Conservation (phyloP, 1,284 basidiomycete genomes). For the Boletus holoroseus region DNA sequence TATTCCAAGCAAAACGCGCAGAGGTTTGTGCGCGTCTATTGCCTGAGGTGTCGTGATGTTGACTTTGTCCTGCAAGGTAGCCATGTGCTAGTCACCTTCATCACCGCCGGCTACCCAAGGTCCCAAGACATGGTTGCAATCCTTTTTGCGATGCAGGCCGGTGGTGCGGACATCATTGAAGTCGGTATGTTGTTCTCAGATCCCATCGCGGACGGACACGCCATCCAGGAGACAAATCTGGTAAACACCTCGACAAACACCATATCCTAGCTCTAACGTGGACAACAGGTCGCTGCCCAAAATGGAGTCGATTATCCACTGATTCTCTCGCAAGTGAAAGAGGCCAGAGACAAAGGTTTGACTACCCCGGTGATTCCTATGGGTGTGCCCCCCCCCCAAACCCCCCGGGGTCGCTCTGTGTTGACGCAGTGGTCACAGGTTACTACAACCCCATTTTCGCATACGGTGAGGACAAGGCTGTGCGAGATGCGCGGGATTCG, state of each 20-base stretch:
- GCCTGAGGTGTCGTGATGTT: neutral
- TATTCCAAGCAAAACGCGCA: neutral
- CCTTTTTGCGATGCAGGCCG: neutral
- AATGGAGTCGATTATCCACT: neutral
- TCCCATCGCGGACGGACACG: neutral
- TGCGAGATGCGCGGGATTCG: neutral
- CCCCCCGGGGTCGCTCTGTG: neutral
- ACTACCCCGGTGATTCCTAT: neutral
- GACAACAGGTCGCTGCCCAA: neutral
- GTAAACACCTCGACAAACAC: neutral
- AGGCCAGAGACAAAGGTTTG: conserved; percentile 1
- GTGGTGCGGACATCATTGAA: neutral
- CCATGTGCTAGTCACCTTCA: neutral
- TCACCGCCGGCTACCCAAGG: neutral
- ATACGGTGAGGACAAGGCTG: neutral
- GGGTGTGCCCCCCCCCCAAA: neutral
- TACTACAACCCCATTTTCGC: conserved; percentile 3
- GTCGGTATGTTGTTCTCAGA: neutral
- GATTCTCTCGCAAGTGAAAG: conserved; percentile 2
- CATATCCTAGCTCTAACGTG: neutral
- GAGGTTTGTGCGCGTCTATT: neutral
- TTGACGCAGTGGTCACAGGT: neutral
- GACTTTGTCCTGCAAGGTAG: neutral
- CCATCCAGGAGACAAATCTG: neutral
- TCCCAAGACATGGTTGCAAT: neutral